These are phyloP conservation scores for Solanum hybrid DNA, from an alignment of 305 asterid genomes.

Conservation along the genomic window DNA sequence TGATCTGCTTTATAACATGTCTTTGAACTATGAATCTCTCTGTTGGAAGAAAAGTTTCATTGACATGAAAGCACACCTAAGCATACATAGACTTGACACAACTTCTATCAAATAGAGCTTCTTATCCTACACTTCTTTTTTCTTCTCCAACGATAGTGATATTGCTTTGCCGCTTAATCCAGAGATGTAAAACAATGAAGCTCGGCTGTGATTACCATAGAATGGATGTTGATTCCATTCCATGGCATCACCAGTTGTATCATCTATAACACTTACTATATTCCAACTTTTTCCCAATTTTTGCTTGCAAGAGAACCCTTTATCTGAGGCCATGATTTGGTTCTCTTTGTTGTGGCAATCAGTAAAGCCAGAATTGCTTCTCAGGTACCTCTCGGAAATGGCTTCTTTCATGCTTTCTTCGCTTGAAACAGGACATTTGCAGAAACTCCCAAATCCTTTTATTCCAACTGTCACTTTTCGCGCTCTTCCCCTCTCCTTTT, in stretches of 20 bases:
- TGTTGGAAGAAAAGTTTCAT: not conserved
- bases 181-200: constrained; percentile 40
- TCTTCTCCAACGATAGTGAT: not conserved
- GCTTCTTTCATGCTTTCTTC: not conserved
- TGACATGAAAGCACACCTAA: not conserved
- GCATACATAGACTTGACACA: not conserved
- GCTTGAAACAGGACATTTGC: not conserved
- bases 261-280: constrained; percentile 8
- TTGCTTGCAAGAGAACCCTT: not conserved
- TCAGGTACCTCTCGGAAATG: constrained; percentile 6
- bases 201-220: constrained; percentile 31
- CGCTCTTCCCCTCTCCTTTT: constrained; percentile 36
- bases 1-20: not conserved
- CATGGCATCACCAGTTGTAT: constrained; percentile 4
- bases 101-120: not conserved
- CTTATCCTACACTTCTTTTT: not conserved
- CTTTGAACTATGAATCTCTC: not conserved
- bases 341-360: constrained; percentile 2
- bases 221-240: constrained; percentile 61
- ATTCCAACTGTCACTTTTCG: constrained; percentile 20
- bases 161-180: not conserved
- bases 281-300: not conserved
- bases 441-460: constrained; percentile 30
- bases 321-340: constrained; percentile 3
- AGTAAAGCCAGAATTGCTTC: constrained; percentile 21